Percentiles rank a stretch among this genome's conserved stretches.
Evolutionary conservation across 2,329 filamentous ascomycete genomes (phyloP).

Genomic region (Xylariaceae sp.): DNA sequence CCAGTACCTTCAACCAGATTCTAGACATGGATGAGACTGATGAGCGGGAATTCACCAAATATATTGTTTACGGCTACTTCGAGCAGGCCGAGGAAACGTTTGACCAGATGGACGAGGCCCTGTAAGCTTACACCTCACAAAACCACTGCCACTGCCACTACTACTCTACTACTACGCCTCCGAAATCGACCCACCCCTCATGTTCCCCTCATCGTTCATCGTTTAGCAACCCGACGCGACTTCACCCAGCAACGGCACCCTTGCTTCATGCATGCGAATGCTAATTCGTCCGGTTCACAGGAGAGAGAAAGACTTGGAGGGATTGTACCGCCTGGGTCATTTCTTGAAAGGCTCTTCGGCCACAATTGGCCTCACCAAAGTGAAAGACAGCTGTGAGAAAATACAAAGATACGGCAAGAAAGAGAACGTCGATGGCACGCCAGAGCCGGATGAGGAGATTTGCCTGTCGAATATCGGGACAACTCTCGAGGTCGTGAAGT

Average conservation of each 20-base stretch:
- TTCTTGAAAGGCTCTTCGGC: conserved; percentile 97
- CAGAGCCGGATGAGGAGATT: conserved; percentile 59
- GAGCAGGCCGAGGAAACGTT: conserved; percentile 87
- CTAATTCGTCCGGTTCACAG: conserved; percentile 43
- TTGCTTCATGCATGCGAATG: neutral
- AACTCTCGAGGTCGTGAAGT: conserved; percentile 66
- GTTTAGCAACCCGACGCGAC: neutral
- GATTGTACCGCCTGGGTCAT: conserved; percentile 80
- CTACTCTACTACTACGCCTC: neutral
- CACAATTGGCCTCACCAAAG: conserved; percentile 82
- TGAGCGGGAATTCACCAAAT: conserved; percentile 78
- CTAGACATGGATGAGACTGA: conserved; percentile 97
- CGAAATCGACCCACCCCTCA: conserved; percentile 9
- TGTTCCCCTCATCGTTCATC: conserved; percentile 5
- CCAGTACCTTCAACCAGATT: conserved; percentile 82
- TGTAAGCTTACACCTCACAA: conserved; percentile 56
- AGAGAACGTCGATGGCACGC: conserved; percentile 70
- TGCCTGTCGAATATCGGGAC: conserved; percentile 66
- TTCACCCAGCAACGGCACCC: neutral
- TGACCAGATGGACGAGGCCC: conserved; percentile 68
- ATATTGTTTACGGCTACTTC: conserved; percentile 89
- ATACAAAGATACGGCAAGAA: conserved; percentile 87
- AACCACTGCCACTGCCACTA: neutral
- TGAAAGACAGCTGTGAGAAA: conserved; percentile 91
- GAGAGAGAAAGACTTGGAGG: conserved; percentile 59